Evolutionary conservation across 257 asterid species (phyloP), one percentile per base, ranked within the genome.

Genomic region (Cruciata laevipes): DNA sequence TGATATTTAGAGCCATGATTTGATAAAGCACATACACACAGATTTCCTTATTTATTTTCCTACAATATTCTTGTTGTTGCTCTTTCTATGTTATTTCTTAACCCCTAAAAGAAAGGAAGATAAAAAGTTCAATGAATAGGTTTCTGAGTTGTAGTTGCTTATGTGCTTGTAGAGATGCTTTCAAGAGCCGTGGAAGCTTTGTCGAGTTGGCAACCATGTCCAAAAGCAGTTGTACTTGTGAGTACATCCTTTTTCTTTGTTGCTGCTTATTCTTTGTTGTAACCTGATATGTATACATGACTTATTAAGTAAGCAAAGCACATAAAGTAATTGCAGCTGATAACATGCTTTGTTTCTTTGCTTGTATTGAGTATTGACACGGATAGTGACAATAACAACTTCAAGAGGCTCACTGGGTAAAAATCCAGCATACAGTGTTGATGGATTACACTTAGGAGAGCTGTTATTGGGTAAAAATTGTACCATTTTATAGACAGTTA

Each of bases 221-320:
- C 81, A 76, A 88, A 83, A 93, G 89, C 96, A 74, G 83, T 88
- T 86, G 85, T 93, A 82, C 95, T 93, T 93, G 99, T 93, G 85
- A 90, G 99, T 93, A 83, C 96, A 88, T 83, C 76, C 79, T 88
- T 82, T 75, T 65, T 73, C 87, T 82, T 77, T 78, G 59, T 66
- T 75, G 77, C 57, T 65, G 47, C 38, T n/a, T 17, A 13, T 27
- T 18, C 65, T 65, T 60, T 47, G 16, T 7, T 35, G 66, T 62
- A 62, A 35, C 47, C 24, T 61, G 49, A 17, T 32, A 18, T 18
- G 25, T 1, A 5, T 16, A 16, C 23, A n/a, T 10, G 24, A 51
- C 57, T 47, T 47, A 47, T 14, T 47, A 7, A 47, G 55, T 12
- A 8, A 9, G 40, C 58, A 42, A n/a, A 53, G 49, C 52, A 16